These are phyloP conservation scores for Nakazawaea populi DNA, from an alignment of 805 yeast genomes.

Conservation along the genomic window DNA sequence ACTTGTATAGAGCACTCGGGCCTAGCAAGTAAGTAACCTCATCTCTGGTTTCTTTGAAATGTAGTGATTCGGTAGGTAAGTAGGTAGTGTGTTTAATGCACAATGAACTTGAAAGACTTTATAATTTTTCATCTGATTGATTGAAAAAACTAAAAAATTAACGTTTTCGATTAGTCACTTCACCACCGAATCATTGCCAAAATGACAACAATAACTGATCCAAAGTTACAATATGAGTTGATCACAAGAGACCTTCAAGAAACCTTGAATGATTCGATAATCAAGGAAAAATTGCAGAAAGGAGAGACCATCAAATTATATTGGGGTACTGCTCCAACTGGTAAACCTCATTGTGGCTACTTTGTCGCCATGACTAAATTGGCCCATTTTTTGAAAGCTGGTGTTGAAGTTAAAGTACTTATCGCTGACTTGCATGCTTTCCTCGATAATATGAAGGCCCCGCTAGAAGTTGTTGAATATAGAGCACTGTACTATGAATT, in stretches of 20 bases:
- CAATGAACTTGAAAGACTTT: too few relatives aligned
- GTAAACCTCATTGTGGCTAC: conserved; percentile 97
- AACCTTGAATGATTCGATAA: conserved; percentile 81
- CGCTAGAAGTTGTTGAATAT: conserved; percentile 81
- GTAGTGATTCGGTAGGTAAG: too few relatives aligned
- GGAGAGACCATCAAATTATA: conserved; percentile 80
- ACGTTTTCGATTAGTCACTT: too few relatives aligned
- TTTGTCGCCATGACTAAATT: conserved; percentile 96
- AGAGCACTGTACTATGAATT: conserved; percentile 88
- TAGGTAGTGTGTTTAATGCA: too few relatives aligned
- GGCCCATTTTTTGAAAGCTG: conserved; percentile 93
- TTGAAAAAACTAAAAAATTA: neutral
- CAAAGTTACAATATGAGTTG: conserved; percentile 61
- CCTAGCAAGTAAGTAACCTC: too few relatives aligned
- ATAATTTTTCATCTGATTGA: neutral
- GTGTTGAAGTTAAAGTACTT: conserved; percentile 87
- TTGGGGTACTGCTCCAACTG: conserved; percentile 99
- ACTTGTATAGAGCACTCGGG: too few relatives aligned
- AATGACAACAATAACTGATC: conserved; percentile 28
- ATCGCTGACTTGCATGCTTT: conserved; percentile 96
- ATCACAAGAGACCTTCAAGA: conserved; percentile 89
- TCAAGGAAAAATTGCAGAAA: conserved; percentile 74
- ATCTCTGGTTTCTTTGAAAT: too few relatives aligned
- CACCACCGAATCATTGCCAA: neutral
- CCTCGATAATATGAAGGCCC: conserved; percentile 97